Base-by-base conservation (phyloP, 2,329 filamentous ascomycete genomes). In the Fusarium tjaetaba region DNA sequence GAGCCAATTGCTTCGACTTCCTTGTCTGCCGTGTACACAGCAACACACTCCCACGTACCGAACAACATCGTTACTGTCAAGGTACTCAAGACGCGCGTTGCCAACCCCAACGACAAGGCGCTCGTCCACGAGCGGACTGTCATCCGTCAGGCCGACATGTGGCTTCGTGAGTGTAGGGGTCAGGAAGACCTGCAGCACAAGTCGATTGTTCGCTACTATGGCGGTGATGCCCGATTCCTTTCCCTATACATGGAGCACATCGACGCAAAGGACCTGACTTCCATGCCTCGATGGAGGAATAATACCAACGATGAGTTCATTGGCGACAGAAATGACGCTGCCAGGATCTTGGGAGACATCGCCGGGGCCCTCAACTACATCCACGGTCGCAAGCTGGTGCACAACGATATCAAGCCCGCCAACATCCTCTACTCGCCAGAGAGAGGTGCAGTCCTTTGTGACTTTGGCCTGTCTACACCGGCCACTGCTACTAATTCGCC, bases 351-450 rank as follows among this genome's bases (percentile, higher is more conserved):
- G 36, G 83, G 82, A 34, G 88, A 90, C 76, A 88, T 89, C 58
- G 80, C 86, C 26, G 82, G 85, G 68, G 89, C 88, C 5, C 81
- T 91, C 48, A 82, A 86, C 77, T 90, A 90, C 77, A 83, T 91
- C 39, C 89, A 91, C 79, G 81, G 82, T 55, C 85, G 85, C 62
- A 83, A 83, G 61, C 81, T 88, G 28, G 86, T 89, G 18, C 89
- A 91, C 80, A 91, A 90, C 79, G 89, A 91, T 78, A 89, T 90
- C 80, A 90, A 90, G 78, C 89, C 89, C 3, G 87, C 85, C 72
- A 91, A 90, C 70, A 90, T 90, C 61, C 81, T 91, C 38, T 91
- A 90, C 80, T 89, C 88, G 20, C 84, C 84, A 34, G 87, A 89
- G 43, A 85, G 88, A 16, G 89, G 89, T 11, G 88, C 88, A 39